Evolutionary conservation across 2,329 filamentous ascomycete species (phyloP).

Genomic region (Ilyonectria sp.): DNA sequence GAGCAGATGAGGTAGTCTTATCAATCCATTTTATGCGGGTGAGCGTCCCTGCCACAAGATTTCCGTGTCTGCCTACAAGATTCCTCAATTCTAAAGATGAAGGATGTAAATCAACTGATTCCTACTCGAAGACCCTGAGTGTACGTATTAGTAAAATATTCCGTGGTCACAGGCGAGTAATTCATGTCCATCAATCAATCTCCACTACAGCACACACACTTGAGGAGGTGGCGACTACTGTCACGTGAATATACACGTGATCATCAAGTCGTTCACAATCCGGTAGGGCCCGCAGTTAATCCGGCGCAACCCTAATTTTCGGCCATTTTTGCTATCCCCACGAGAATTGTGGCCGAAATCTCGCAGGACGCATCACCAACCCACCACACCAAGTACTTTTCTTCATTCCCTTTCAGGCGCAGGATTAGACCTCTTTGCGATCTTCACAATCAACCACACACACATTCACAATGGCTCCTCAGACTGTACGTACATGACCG

Average conservation of each 20-base stretch:
- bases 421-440: constrained; percentile 85
- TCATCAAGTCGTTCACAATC: not conserved
- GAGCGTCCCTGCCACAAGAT: too few species aligned
- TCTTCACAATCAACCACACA: constrained; percentile 51
- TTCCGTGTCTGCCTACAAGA: too few species aligned
- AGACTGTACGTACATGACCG: constrained; percentile 87
- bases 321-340: constrained; percentile 45
- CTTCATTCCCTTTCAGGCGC: constrained; percentile 65
- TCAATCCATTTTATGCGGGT: too few species aligned
- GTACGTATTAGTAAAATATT: too few species aligned
- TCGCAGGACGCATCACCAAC: constrained; percentile 31
- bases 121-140: too few species aligned
- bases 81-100: too few species aligned
- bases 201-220: too few species aligned
- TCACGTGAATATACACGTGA: constrained; percentile 16
- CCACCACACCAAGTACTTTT: constrained; percentile 27
- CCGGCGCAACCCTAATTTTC: constrained; percentile 54
- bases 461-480: constrained; percentile 82
- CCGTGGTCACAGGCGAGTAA: too few species aligned
- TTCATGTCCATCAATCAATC: too few species aligned
- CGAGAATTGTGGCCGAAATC: constrained; percentile 44
- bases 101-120: too few species aligned
- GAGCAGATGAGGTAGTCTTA: too few species aligned
- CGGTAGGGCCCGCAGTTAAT: constrained; percentile 31
- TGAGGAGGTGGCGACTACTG: not conserved